Percentiles rank a stretch among this genome's conserved stretches.
Conservation (phyloP, 2,329 filamentous ascomycete genomes). For the Fusarium robinianum region DNA sequence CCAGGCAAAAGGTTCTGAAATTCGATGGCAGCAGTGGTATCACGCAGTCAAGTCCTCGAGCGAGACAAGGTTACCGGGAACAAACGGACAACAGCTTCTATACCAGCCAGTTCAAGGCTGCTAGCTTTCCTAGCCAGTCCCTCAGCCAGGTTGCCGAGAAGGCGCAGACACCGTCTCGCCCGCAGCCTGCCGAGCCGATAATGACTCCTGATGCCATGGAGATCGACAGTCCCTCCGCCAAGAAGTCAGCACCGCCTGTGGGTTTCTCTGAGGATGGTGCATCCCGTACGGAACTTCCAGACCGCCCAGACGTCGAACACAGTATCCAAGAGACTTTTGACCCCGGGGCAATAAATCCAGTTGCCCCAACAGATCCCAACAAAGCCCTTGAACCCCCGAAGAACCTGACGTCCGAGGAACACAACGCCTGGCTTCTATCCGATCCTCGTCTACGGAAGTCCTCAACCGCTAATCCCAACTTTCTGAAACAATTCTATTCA, state of each 20-base stretch:
- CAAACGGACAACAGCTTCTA: constrained; percentile 87
- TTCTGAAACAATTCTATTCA: constrained; percentile 91
- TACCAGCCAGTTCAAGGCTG: constrained; percentile 65
- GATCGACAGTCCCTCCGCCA: constrained; percentile 1
- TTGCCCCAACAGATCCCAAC: neutral
- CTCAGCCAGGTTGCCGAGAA: constrained; percentile 38
- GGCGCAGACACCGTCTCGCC: constrained; percentile 28
- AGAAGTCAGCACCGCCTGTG: neutral
- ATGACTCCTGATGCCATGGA: constrained; percentile 2
- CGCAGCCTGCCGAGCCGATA: neutral
- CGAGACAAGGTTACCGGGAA: constrained; percentile 70
- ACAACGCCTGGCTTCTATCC: constrained; percentile 82
- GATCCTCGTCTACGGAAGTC: constrained; percentile 87
- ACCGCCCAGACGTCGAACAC: neutral
- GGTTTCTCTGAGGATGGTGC: neutral
- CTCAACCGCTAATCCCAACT: constrained; percentile 89
- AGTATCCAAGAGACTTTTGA: neutral
- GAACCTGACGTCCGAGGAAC: constrained; percentile 87
- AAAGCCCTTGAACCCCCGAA: constrained; percentile 43
- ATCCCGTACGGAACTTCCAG: neutral
- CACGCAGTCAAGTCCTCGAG: constrained; percentile 65
- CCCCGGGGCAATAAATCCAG: neutral
- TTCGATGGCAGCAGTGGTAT: constrained; percentile 65
- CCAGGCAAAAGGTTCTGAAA: constrained; percentile 76
- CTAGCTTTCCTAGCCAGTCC: constrained; percentile 37